Percentiles rank a stretch among this genome's conserved stretches.
phyloP scores from a whole-genome alignment of 495 filamentous ascomycete species.

The Evansstolkia leycettana region DNA sequence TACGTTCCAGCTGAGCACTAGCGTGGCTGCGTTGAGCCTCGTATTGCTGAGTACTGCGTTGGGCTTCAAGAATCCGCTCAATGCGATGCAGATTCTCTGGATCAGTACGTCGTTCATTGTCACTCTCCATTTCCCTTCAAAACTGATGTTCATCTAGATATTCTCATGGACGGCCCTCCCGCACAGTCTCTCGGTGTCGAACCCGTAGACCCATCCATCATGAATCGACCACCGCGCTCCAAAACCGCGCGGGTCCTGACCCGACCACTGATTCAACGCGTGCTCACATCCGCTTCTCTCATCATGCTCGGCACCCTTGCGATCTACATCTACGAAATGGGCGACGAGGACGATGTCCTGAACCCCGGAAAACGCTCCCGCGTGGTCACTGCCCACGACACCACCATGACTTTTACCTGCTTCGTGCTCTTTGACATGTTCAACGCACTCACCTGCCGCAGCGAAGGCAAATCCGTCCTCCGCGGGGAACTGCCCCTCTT shows the following conservation, averaged over 20 bases:
- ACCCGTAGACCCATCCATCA: slow-evolving; percentile 86
- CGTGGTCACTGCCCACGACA: slow-evolving; percentile 79
- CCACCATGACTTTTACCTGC: slow-evolving; percentile 98
- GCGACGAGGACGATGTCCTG: slow-evolving; percentile 35
- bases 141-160: slow-evolving; percentile 45
- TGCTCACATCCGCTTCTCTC: slow-evolving; percentile 74
- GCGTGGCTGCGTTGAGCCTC: slow-evolving; percentile 81
- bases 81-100: slow-evolving; percentile 99
- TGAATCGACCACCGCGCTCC: slow-evolving; percentile 80
- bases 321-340: slow-evolving; percentile 86
- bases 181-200: slow-evolving; percentile 96
- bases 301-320: slow-evolving; percentile 88
- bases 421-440: slow-evolving; percentile 99
- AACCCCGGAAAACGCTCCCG: slow-evolving; percentile 33
- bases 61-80: slow-evolving; percentile 87
- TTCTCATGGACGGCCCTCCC: slow-evolving; percentile 97
- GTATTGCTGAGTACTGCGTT: slow-evolving; percentile 85
- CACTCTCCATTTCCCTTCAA: not conserved
- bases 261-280: slow-evolving; percentile 62
- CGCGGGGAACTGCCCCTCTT: slow-evolving; percentile 73
- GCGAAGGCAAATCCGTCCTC: slow-evolving; percentile 78
- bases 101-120: slow-evolving; percentile 61
- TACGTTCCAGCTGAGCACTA: slow-evolving; percentile 96
- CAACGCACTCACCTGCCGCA: slow-evolving; percentile 88
- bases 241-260: slow-evolving; percentile 81